Evolutionary conservation across 192 early-diverging fungal genomes (phyloP), one percentile per base, ranked within the genome.

Genomic region (Coemansia sp.): DNA sequence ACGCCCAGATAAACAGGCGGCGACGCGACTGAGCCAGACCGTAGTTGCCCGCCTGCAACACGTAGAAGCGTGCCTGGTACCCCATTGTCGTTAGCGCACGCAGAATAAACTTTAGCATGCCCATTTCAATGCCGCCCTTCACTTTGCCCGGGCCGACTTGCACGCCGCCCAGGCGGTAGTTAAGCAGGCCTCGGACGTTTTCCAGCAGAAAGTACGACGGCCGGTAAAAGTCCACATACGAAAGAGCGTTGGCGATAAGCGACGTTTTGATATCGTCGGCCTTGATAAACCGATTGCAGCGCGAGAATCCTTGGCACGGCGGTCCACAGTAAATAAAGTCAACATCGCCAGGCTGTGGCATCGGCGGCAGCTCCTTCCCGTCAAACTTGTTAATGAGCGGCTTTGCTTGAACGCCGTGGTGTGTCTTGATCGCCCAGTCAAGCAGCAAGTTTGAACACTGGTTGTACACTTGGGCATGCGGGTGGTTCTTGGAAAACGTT

Each of bases 291-390:
- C 84, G 75, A 65, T 89, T 89, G 59, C 86, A 66, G 4, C 83
- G 68, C 38, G 84, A 87, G 61, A 88, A 89, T 23, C 89, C 89
- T 60, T 90, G 89, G 75, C 89, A 90, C 2, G 88, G 87, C 15
- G 89, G 89, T 0, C 89, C 89, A 60, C 89, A 88, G 62, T 89
- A 90, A 32, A 90, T 87, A 69, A 90, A 85, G 63, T 88, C 86
- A 9, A 89, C 85, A 35, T 84, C 79, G 32, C 82, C 89, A 1
- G 85, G 85, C 14, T 64, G 64, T 5, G 89, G 89, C 85, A 90
- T 86, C 0, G 78, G 74, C 19, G 74, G 58, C 22, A 86, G 56
- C 12, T 57, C 54, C 24, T 64, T 60, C 14, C 71, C 76, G 27
- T 76, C 37, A 38, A 81, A 76, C 43, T 84, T 80, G 35, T 75